A percentile compares a stretch with the other conserved stretches of the same genome.
Evolutionary conservation across 441 rosid genomes (phyloP).

Genomic region (Omphalea diandra): DNA sequence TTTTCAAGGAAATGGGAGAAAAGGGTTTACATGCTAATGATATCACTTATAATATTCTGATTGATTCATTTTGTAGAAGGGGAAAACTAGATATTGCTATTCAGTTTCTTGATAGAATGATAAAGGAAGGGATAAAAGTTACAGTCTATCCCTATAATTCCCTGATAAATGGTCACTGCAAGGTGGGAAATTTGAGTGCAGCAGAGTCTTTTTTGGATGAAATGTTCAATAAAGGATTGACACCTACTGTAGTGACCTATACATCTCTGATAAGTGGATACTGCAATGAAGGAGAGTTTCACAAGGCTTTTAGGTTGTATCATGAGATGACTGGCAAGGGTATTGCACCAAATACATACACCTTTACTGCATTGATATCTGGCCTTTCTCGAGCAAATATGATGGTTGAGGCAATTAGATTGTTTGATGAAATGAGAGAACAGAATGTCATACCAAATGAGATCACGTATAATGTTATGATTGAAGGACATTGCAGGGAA

Average conservation of each 20-base stretch:
- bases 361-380: constrained; percentile 67
- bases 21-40: constrained; percentile 47
- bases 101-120: constrained; percentile 53
- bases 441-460: constrained; percentile 58
- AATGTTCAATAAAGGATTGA: constrained; percentile 53
- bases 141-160: constrained; percentile 77
- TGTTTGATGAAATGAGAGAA: constrained; percentile 63
- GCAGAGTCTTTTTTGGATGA: constrained; percentile 55
- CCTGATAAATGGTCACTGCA: constrained; percentile 76
- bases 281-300: constrained; percentile 53
- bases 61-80: constrained; percentile 76
- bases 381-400: constrained; percentile 60
- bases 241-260: constrained; percentile 75
- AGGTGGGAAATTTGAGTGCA: constrained; percentile 51
- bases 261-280: constrained; percentile 72
- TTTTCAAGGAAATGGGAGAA: constrained; percentile 55
- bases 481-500: constrained; percentile 64
- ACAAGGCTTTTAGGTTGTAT: constrained; percentile 64
- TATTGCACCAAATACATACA: constrained; percentile 58
- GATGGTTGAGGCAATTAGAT: constrained; percentile 53
- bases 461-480: constrained; percentile 82
- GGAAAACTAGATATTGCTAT: constrained; percentile 60
- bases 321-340: constrained; percentile 83
- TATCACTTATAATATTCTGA: constrained; percentile 68
- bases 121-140: constrained; percentile 39